Conservation (phyloP, 768 basidiomycete genomes). For the Cystofilobasidium bisporidii region DNA sequence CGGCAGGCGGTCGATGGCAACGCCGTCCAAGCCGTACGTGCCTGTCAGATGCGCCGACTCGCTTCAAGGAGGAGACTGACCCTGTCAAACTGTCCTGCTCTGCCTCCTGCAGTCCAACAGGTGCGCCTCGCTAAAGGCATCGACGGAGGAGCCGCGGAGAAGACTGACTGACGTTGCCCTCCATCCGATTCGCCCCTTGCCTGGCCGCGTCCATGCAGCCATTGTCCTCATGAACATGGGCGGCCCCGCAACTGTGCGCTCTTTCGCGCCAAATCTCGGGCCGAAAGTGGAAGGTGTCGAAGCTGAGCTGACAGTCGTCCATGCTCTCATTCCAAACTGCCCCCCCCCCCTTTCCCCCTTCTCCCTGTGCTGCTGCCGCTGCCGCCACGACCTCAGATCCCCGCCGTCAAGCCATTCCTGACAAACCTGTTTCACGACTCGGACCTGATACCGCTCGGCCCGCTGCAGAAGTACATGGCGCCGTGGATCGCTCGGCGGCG, state of each 20-base stretch:
- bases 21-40: not conserved
- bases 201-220: slow-evolving; percentile 42
- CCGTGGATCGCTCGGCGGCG: slow-evolving; percentile 80
- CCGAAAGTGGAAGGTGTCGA: no score
- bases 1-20: no score
- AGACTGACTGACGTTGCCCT: not conserved
- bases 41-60: no score
- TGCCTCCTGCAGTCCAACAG: not conserved
- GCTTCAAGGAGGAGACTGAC: no score
- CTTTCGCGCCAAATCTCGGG: no score
- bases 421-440: slow-evolving; percentile 80
- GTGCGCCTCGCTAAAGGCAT: not conserved
- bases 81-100: not conserved
- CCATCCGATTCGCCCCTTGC: slow-evolving; percentile 6
- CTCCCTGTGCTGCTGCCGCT: not conserved
- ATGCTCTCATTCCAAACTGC: not conserved
- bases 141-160: no score
- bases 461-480: slow-evolving; percentile 78
- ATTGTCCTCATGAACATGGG: slow-evolving; percentile 99
- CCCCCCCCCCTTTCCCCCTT: not conserved
- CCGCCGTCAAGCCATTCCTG: slow-evolving; percentile 86
- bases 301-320: not conserved
- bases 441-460: slow-evolving; percentile 81
- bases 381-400: slow-evolving; percentile 48
- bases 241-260: slow-evolving; percentile 75